A percentile compares a stretch with the other conserved stretches of the same genome.
phyloP scores from a whole-genome alignment of 805 yeast genomes.

The Candida orba region DNA sequence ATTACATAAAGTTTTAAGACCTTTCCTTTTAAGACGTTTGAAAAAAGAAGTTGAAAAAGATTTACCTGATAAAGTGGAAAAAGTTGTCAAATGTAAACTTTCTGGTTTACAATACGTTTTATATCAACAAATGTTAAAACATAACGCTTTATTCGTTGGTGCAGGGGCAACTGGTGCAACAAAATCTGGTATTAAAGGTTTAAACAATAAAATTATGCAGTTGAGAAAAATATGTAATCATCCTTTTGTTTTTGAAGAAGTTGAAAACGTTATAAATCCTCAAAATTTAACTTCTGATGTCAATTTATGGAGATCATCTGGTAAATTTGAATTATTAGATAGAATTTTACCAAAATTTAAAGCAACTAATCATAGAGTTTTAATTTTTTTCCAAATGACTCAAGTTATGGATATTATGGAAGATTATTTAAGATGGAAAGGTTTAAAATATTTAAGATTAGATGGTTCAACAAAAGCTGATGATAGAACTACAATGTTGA shows the following conservation, averaged over 20 bases:
- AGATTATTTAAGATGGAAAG: constrained; percentile 62
- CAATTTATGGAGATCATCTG: constrained; percentile 67
- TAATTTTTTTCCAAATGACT: constrained; percentile 85
- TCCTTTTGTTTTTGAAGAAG: constrained; percentile 82
- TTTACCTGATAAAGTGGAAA: constrained; percentile 77
- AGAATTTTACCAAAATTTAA: constrained; percentile 69
- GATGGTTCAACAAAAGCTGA: constrained; percentile 84
- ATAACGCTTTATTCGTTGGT: constrained; percentile 62
- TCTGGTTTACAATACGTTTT: constrained; percentile 64
- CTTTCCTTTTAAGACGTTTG: constrained; percentile 75
- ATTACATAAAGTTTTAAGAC: constrained; percentile 80
- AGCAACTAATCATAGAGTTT: constrained; percentile 67
- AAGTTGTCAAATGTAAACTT: constrained; percentile 71
- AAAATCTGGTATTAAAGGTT: constrained; percentile 48
- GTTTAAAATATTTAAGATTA: constrained; percentile 63
- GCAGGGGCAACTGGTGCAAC: constrained; percentile 44
- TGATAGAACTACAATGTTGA: constrained; percentile 70
- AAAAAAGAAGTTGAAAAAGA: constrained; percentile 85
- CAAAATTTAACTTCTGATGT: constrained; percentile 49
- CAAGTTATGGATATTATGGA: constrained; percentile 89
- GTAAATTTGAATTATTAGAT: constrained; percentile 75
- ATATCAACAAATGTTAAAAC: constrained; percentile 73
- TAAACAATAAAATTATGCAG: constrained; percentile 81
- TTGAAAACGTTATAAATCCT: constrained; percentile 64
- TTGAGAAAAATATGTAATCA: constrained; percentile 79